Base-by-base conservation (phyloP, 1,284 basidiomycete genomes). In the Fomitopsis pinicola region DNA sequence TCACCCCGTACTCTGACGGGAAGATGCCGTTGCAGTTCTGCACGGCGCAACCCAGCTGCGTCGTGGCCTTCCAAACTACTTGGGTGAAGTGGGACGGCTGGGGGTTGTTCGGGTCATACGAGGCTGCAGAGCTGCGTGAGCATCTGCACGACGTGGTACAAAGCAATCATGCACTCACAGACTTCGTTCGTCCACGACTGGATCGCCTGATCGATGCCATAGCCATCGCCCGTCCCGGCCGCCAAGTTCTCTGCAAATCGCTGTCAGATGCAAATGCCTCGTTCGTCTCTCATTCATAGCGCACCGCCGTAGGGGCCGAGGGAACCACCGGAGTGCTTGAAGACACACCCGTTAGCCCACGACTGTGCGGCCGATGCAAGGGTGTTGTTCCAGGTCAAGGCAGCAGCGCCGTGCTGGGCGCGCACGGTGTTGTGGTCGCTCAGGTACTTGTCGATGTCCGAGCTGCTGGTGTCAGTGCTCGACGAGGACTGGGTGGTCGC, bases 21-120 rank as follows among this genome's bases (percentile, higher is more conserved):
- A 87, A 83, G 61, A 87, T 83, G 33, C 80, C 82, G 65, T 70
- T 72, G 72, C 85, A 87, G 17, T 71, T 65, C 59, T 78, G 72
- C 42, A 82, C 75, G 26, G 84, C 87, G 70, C 87, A 90, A 33
- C 87, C 88, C 36, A 89, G 74, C 63, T 87, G 75, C 1, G 79
- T 82, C 12, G 82, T 81, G 8, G 72, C 77, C 72, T 90, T 89
- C 88, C 88, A 91, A 3, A 91, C 87, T 10, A 88, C 82, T 72
- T 91, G 88, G 7, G 88, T 91, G 69, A 86, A 91, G 70, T 91
- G 88, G 56, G 86, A 88, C 17, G 80, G 68, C 53, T 72, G 60
- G 2, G 87, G 87, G 72, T 83, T 83, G 67, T 66, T 77, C 36
- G 85, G 73, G 66, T 86, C 68, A 70, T 88, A 90, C 55, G 84